Base-by-base conservation (phyloP, 2,329 filamentous ascomycete genomes). In the Monilinia aucupariae region DNA sequence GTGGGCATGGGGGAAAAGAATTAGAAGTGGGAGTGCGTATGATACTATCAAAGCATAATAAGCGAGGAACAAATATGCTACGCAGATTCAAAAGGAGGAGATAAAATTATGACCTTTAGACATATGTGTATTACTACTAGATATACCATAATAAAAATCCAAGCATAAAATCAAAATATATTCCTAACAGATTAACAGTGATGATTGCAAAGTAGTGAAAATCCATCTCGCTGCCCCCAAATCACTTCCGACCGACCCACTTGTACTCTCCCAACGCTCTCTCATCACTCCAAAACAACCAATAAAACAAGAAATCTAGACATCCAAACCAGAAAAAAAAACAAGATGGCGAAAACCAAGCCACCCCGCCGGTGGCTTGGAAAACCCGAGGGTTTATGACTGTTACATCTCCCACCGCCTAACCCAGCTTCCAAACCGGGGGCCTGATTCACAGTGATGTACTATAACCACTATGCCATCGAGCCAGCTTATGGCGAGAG, bases 1-100 rank as follows among this genome's bases (percentile, higher is more conserved):
- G 13, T 84, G 81, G 72, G 78, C 75, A 54, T 82, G 73, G 47
- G 82, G 82, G 0, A 59, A 34, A 45, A 48, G 20, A 3, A 64
- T 68, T 15, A 59, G 65, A 15, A 50, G 30, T 10, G 64, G 56
- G 20, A 67, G 65, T 58, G 41, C n/a, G 27, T 62, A 56, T 50
- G 43, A 62, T 56, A 62, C 43, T 13, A 3, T 83, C 79, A 52
- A 60, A 43, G 47, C 32, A 39, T 59, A 25, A 55, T n/a, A n/a
- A n/a, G n/a, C 17, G 37, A 43, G 7, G 22, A 41, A 30, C 37
- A 4, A 13, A 20, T 4, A 17, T 27, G n/a, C 25, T 27, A 4
- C 13, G 13, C 25, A 17, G 13, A 17, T 27, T 27, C 6, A 5
- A 30, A 17, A 3, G 8, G 1, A 5, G 47, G 6, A 7, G 22